Base-by-base conservation (phyloP, 2,329 filamentous ascomycete genomes). In the Pestalotiopsis sp. region DNA sequence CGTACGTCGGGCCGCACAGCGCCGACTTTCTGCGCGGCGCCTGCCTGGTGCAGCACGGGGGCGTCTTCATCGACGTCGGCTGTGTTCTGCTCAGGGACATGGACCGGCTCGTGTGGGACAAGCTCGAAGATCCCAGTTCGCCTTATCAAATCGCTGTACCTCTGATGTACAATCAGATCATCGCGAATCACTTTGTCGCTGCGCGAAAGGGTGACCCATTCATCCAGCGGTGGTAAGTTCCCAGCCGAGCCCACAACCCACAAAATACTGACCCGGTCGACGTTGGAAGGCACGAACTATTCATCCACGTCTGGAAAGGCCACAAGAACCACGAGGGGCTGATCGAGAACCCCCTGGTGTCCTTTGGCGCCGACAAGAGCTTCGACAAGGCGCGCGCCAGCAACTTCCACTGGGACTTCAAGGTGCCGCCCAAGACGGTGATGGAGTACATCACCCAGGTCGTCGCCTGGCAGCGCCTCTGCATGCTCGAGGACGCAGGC, bases 11-110 rank as follows among this genome's bases (percentile, higher is more conserved):
- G 1, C 79, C 78, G 1, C 85, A 87, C 69, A 80, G 78, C 0
- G 82, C 82, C 2, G 86, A 87, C 65, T 76, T 87, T 0, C 74
- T 87, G 4, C 81, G 85, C 0, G 76, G 84, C 0, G 78, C 82
- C 0, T 72, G 82, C 2, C 67, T 85, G 2, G 81, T 78, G 65
- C 72, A 79, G 6, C 77, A 84, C 39, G 83, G 82, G 0, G 83
- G 83, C 0, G 76, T 82, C 2, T 85, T 79, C 77, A 78, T 84
- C 65, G 83, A 85, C 13, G 80, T 79, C 0, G 81, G 81, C 1
- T 80, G 79, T 4, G 80, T 83, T 20, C 72, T 85, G 0, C 78
- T 84, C 61, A 77, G 79, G 0, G 74, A 79, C 41, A 69, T 85
- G 0, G 82, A 85, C 13, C 74, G 76, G 2, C 78, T 84, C 20